These are phyloP conservation scores for Fusarium chuoi DNA, from an alignment of 2,329 filamentous ascomycete species.

Conservation along the genomic window DNA sequence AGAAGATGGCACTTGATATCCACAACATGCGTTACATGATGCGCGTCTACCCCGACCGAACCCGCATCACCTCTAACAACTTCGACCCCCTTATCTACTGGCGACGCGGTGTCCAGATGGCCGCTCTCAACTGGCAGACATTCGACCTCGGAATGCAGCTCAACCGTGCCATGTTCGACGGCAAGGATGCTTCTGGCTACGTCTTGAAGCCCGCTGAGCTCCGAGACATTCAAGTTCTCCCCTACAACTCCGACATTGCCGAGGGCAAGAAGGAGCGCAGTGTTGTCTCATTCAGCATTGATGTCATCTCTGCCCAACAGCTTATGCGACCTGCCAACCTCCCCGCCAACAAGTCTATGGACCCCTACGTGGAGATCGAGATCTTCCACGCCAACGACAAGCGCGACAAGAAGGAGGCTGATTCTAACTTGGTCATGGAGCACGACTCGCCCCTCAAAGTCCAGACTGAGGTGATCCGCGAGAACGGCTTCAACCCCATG, in stretches of 20 bases:
- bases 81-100: constrained; percentile 95
- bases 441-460: constrained; percentile 74
- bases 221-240: constrained; percentile 73
- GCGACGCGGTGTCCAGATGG: constrained; percentile 97
- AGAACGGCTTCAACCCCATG: constrained; percentile 93
- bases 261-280: constrained; percentile 79
- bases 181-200: constrained; percentile 87
- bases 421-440: constrained; percentile 62
- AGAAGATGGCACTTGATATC: constrained; percentile 81
- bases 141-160: constrained; percentile 96
- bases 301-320: constrained; percentile 93
- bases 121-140: constrained; percentile 97
- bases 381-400: constrained; percentile 95
- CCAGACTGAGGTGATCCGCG: constrained; percentile 81
- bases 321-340: constrained; percentile 84
- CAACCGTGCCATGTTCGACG: constrained; percentile 97
- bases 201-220: constrained; percentile 92
- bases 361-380: constrained; percentile 95
- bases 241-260: constrained; percentile 60
- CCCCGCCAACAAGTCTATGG: constrained; percentile 78
- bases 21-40: constrained; percentile 95
- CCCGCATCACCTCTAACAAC: constrained; percentile 87
- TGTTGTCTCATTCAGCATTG: constrained; percentile 84
- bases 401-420: constrained; percentile 83
- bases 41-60: constrained; percentile 89